Evolutionary conservation across 179 eudicot genomes (phyloP), one percentile per base, ranked within the genome.

Genomic region (Dionaea muscipula): DNA sequence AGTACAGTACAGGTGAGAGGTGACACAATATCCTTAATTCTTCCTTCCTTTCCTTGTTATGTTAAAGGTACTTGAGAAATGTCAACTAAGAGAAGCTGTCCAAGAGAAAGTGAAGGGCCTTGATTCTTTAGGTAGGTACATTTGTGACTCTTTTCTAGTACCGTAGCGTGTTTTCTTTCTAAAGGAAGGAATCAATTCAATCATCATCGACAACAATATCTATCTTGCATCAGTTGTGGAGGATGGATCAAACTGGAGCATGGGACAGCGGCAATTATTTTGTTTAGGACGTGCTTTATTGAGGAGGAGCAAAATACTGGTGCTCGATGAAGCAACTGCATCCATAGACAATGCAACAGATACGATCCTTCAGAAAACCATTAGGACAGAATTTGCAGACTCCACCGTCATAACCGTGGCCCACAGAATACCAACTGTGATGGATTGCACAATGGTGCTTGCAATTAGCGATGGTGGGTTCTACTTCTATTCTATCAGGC

Each of bases 261-360:
- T 83, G 87, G 95, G 95, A 43, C 95, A 86, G 59, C 59, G 87
- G 13, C 95, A 86, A 31, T 37, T 86, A 55, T 86, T 86, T 35
- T 86, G 91, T 51, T 59, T 83, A 61, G 95, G 94, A 0, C 82
- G 90, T 10, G 90, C 80, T 24, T 60, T 86, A 36, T 41, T 84
- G 63, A 81, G 86, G 57, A 68, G 80, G 58, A 79, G 89, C 78
- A 79, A 72, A 65, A 60, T 86, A 7, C 44, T 86, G 61, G 94
- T 84, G 50, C 84, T 86, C 2, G 89, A 86, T 47, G 94, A 86
- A 73, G 95, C 95, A 1, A 84, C 95, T 51, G 89, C 94, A 28
- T 86, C 89, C 0, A 72, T 86, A 7, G 94, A 86, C 66, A 83
- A 81, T 66, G 72, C 86, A 18, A 85, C 90, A 0, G 90, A 85